Conservation (phyloP, 495 filamentous ascomycete genomes). For the Alectoria sarmentosa region DNA sequence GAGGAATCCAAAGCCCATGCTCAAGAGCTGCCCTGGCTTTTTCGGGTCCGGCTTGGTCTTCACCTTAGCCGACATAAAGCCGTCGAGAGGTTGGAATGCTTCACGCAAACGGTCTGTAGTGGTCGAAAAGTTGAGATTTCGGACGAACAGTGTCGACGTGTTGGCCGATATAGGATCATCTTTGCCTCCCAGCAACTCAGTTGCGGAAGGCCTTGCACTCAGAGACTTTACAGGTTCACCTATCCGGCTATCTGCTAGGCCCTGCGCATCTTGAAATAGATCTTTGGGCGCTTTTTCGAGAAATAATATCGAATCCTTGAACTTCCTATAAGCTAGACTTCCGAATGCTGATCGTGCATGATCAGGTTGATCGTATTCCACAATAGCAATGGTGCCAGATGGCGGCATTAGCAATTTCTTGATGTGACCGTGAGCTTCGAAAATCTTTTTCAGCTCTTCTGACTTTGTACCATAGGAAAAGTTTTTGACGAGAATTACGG, state of each 20-base stretch:
- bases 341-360: constrained; percentile 76
- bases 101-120: constrained; percentile 65
- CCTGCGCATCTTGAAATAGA: constrained; percentile 47
- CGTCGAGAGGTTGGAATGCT: constrained; percentile 70
- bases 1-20: constrained; percentile 95
- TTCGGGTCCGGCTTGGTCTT: constrained; percentile 87
- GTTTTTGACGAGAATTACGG: constrained; percentile 88
- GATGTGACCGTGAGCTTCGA: constrained; percentile 56
- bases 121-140: constrained; percentile 91
- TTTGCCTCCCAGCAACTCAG: constrained; percentile 45
- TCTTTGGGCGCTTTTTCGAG: constrained; percentile 88
- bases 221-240: constrained; percentile 38
- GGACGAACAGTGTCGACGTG: constrained; percentile 78
- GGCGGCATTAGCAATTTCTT: constrained; percentile 82
- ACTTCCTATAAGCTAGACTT: constrained; percentile 74
- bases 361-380: constrained; percentile 71
- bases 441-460: constrained; percentile 45
- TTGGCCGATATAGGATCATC: constrained; percentile 46
- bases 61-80: constrained; percentile 75
- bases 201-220: constrained; percentile 42
- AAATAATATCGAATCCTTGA: constrained; percentile 88
- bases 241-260: constrained; percentile 18
- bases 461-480: constrained; percentile 72
- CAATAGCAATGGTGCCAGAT: constrained; percentile 84
- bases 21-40: constrained; percentile 71